Conservation (phyloP, 208 protist species). For the Vickermania ingenoplastis region DNA sequence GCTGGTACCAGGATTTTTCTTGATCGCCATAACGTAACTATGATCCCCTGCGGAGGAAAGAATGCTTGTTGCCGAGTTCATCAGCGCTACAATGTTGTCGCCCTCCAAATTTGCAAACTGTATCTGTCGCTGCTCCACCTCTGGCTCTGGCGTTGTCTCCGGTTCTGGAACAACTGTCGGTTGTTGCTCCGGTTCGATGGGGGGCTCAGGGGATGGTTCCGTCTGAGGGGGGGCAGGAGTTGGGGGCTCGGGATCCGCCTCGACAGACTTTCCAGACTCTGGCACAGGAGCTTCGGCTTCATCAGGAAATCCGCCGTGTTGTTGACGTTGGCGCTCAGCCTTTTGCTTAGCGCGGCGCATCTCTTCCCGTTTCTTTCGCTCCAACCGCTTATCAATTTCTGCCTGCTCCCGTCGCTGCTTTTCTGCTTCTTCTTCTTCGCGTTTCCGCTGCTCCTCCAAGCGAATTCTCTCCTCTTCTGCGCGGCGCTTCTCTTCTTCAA, state of each 20-base stretch:
- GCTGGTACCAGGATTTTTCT: constrained; percentile 16
- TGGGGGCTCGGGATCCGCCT: background rate
- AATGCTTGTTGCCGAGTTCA: constrained; percentile 25
- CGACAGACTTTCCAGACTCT: constrained; percentile 46
- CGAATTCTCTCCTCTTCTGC: constrained; percentile 19
- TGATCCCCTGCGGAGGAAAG: constrained; percentile 23
- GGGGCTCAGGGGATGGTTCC: background rate
- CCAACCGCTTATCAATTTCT: constrained; percentile 22
- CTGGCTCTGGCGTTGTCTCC: background rate
- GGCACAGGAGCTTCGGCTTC: constrained; percentile 44
- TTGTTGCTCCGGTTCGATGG: background rate
- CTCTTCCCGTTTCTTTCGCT: constrained; percentile 20
- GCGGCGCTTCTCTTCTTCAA: constrained; percentile 23
- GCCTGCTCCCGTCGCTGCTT: constrained; percentile 12
- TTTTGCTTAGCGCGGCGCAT: constrained; percentile 15
- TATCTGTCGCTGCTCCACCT: no score
- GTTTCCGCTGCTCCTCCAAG: constrained; percentile 22
- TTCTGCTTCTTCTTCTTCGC: constrained; percentile 35
- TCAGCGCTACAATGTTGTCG: constrained; percentile 15
- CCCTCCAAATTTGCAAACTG: constrained; percentile 16
- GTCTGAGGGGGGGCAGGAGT: no score
- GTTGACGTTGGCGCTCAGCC: constrained; percentile 19
- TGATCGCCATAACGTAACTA: constrained; percentile 31
- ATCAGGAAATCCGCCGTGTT: constrained; percentile 8
- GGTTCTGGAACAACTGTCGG: background rate